Base-by-base conservation (phyloP, 768 basidiomycete genomes). In the Cyclocybe aegerita region DNA sequence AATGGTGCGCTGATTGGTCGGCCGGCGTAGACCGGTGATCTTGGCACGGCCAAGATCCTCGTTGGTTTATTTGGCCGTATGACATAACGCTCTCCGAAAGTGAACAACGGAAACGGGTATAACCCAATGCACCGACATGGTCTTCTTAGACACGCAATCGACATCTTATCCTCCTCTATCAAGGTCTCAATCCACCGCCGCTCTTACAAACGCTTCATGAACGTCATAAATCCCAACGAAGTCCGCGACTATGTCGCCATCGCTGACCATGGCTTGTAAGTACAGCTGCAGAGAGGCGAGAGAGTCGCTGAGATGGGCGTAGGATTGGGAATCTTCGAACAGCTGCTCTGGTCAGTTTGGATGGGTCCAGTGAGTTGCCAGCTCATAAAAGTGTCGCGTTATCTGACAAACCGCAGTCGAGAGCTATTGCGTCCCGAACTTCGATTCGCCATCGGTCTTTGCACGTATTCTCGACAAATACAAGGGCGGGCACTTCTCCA, bases 401-500 rank as follows among this genome's bases (percentile, higher is more conserved):
- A 15, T 5, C 32, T 46, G 16, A 45, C 32, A 35, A 16, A 31
- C 16, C 15, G 14, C 39, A 92, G 89, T 96, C 55, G 94, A 96
- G 66, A 90, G 88, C 54, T 94, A 93, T 67, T 97, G 94, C 60
- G 80, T 95, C 23, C 93, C 93, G 1, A 78, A 94, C 71, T 96
- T 97, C 64, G 94, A 97, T 67, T 94, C 92, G 1, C 94, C 94
- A 3, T 93, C 90, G 12, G 77, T 96, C 43, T 96, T 95, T 56
- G 93, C 93, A 6, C 82, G 93, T 7, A 90, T 93, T 58, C 77
- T 93, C 5, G 90, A 93, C 73, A 91, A 91, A 60, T 71, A 91
- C 65, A 91, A 90, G 78, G 94, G 94, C 16, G 94, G 94, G 0
- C 94, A 97, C 65, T 96, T 95, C 67, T 90, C 88, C 7, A 85